A percentile compares a stretch with the other conserved stretches of the same genome.
phyloP scores from a whole-genome alignment of 2,329 filamentous ascomycete genomes.

The Saccharata proteae region DNA sequence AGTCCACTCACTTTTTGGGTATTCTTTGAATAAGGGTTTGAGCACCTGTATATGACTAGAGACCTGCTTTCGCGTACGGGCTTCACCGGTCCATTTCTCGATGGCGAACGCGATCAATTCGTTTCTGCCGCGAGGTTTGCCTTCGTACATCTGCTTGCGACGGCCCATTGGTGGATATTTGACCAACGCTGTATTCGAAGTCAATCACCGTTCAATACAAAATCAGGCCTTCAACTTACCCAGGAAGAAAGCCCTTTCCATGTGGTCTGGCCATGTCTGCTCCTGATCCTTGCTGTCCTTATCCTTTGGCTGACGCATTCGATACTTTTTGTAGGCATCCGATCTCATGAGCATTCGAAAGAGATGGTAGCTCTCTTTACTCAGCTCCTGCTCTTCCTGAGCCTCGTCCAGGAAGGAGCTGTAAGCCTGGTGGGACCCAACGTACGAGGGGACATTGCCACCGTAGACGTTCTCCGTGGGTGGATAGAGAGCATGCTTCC shows the following conservation, averaged over 20 bases:
- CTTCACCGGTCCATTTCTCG: constrained; percentile 40
- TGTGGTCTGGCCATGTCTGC: constrained; percentile 34
- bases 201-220: constrained; percentile 5
- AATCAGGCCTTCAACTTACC: constrained; percentile 27
- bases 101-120: constrained; percentile 51
- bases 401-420: constrained; percentile 4
- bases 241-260: constrained; percentile 37
- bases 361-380: constrained; percentile 16
- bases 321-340: constrained; percentile 34
- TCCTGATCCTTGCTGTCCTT: constrained; percentile 17
- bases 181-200: constrained; percentile 29
- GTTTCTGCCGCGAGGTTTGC: constrained; percentile 46
- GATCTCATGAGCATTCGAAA: constrained; percentile 20
- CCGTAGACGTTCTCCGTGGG: constrained; percentile 6
- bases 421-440: neutral
- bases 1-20: constrained; percentile 39
- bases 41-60: constrained; percentile 54
- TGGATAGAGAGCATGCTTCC: constrained; percentile 17
- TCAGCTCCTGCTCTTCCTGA: constrained; percentile 7
- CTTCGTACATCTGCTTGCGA: constrained; percentile 36
- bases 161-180: constrained; percentile 47
- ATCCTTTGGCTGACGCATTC: constrained; percentile 26
- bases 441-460: constrained; percentile 4
- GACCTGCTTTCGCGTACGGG: constrained; percentile 45
- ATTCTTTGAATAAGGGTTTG: constrained; percentile 41